Evolutionary conservation across 306 rosid genomes (phyloP).

Genomic region (Vigna trinervia): DNA sequence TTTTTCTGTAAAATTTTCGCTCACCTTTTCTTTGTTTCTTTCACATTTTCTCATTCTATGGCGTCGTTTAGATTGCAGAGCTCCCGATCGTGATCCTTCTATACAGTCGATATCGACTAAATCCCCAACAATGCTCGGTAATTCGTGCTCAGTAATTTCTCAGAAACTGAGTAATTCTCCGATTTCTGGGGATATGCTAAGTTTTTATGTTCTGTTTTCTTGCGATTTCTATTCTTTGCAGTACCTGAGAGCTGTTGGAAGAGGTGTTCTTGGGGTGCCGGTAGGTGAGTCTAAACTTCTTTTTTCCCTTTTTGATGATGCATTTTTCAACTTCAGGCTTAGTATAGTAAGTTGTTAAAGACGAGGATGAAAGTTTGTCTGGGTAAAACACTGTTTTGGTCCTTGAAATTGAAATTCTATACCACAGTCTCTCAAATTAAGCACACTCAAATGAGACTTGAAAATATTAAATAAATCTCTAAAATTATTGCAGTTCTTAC

Average conservation of each 20-base stretch:
- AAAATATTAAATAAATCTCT: too few relatives aligned
- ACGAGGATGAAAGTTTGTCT: not conserved
- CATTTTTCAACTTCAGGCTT: not conserved
- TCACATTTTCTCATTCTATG: conserved; percentile 18
- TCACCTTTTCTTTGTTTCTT: not conserved
- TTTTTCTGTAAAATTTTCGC: not conserved
- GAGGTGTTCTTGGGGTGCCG: conserved; percentile 78
- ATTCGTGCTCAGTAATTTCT: conserved; percentile 10
- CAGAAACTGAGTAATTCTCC: not conserved
- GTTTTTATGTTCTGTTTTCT: conserved; percentile 15
- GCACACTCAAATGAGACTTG: too few relatives aligned
- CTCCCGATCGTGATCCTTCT: conserved; percentile 52
- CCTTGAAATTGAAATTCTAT: too few relatives aligned
- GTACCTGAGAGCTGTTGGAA: conserved; percentile 79
- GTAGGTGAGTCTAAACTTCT: conserved; percentile 63
- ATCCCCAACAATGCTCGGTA: conserved; percentile 50
- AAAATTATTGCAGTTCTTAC: too few relatives aligned
- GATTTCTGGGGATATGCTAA: not conserved
- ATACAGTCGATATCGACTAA: conserved; percentile 47
- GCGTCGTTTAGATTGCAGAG: conserved; percentile 42
- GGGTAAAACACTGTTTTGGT: too few relatives aligned
- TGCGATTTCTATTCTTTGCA: conserved; percentile 40
- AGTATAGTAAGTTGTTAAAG: not conserved
- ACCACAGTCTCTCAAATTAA: too few relatives aligned
- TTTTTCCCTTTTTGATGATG: not conserved